These are phyloP conservation scores for Saturnispora bothae DNA, from an alignment of 805 yeast species.

Conservation along the genomic window DNA sequence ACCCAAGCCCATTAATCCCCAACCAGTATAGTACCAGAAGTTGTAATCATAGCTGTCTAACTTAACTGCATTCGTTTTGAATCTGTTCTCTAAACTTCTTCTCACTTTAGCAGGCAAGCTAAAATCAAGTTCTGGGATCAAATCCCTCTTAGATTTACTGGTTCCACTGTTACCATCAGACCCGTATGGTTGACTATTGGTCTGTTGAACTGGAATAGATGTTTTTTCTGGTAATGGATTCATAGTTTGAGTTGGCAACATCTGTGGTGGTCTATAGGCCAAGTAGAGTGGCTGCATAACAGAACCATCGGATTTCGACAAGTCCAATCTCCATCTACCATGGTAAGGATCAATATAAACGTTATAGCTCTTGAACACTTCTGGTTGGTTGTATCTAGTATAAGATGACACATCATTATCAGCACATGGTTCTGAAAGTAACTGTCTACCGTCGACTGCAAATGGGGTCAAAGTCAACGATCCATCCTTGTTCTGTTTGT, in stretches of 20 bases:
- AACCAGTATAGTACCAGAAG: conserved; percentile 46
- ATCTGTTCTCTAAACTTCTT: conserved; percentile 71
- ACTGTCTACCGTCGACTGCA: conserved; percentile 84
- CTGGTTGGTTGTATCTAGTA: conserved; percentile 60
- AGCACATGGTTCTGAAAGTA: conserved; percentile 80
- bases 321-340: conserved; percentile 68
- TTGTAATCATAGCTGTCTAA: conserved; percentile 31
- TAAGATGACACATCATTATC: conserved; percentile 51
- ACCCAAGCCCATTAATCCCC: conserved; percentile 29
- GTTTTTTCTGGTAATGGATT: conserved; percentile 56
- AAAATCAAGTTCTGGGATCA: conserved; percentile 15
- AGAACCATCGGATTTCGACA: conserved; percentile 71
- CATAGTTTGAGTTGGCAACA: conserved; percentile 88
- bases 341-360: conserved; percentile 67
- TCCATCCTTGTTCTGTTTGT: conserved; percentile 53
- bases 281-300: conserved; percentile 80
- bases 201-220: conserved; percentile 20
- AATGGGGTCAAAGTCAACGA: conserved; percentile 62
- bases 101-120: conserved; percentile 37
- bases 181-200: too few species aligned
- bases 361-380: conserved; percentile 44
- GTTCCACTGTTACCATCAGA: too few species aligned
- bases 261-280: conserved; percentile 88
- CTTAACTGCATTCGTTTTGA: conserved; percentile 62
- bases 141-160: conserved; percentile 10